These are phyloP conservation scores for Entomortierella chlamydospora DNA, from an alignment of 192 early-diverging fungal species.

Conservation along the genomic window DNA sequence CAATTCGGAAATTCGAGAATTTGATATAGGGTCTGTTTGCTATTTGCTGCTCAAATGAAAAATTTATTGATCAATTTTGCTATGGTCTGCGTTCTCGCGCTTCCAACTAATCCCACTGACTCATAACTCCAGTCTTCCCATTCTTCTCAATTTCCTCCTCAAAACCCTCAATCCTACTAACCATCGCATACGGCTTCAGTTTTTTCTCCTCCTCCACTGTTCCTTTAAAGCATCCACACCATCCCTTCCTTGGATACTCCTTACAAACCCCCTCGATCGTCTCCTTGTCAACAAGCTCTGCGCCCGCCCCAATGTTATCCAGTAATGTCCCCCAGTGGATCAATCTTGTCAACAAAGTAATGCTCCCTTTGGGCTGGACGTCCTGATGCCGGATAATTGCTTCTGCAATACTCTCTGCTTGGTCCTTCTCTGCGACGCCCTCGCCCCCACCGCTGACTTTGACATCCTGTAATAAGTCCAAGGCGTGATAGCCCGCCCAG, in stretches of 20 bases:
- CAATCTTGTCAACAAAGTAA: conserved; percentile 8
- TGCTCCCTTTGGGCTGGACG: conserved; percentile 11
- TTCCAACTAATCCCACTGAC: conserved; percentile 13
- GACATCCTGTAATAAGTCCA: conserved; percentile 16
- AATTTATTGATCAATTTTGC: too few relatives aligned
- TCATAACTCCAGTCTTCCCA: conserved; percentile 11
- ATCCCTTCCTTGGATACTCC: conserved; percentile 23
- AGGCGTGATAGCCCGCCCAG: conserved; percentile 16
- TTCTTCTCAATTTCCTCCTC: conserved; percentile 14
- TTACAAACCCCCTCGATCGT: conserved; percentile 11
- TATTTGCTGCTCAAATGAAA: too few relatives aligned
- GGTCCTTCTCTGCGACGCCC: conserved; percentile 18
- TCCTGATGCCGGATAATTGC: conserved; percentile 28
- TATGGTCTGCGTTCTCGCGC: too few relatives aligned
- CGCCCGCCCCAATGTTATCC: conserved; percentile 31
- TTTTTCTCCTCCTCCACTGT: conserved; percentile 20
- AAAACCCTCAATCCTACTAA: conserved; percentile 17
- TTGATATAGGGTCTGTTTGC: too few relatives aligned
- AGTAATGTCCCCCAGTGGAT: conserved; percentile 25
- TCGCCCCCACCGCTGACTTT: conserved; percentile 8
- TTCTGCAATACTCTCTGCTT: conserved; percentile 31
- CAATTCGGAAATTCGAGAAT: too few relatives aligned
- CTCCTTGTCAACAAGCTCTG: conserved; percentile 11
- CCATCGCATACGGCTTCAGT: conserved; percentile 28
- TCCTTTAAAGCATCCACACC: conserved; percentile 10